These are phyloP conservation scores for Thelephora aurantiotincta DNA, from an alignment of 768 basidiomycete species.

Conservation along the genomic window DNA sequence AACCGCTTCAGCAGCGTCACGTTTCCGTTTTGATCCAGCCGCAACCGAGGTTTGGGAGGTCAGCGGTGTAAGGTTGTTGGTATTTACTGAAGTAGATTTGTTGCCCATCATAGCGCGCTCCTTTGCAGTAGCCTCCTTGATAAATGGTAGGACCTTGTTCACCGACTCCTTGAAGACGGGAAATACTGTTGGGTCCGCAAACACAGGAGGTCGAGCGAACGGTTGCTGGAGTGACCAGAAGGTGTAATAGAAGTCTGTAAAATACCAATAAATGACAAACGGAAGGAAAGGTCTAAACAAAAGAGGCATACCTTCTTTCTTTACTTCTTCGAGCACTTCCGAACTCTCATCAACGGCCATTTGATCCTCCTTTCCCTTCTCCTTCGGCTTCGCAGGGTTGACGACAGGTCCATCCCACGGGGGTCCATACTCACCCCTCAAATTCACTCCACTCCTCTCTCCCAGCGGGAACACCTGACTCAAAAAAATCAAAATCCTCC, in stretches of 20 bases:
- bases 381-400: constrained; percentile 18
- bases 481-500: constrained; percentile 78
- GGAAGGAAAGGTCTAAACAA: not conserved
- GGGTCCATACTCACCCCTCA: constrained; percentile 78
- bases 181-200: constrained; percentile 42
- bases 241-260: constrained; percentile 62
- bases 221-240: constrained; percentile 85
- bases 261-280: constrained; percentile 3
- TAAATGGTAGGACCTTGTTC: constrained; percentile 58
- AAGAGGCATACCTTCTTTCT: constrained; percentile 40
- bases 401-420: constrained; percentile 53
- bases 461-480: constrained; percentile 78
- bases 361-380: constrained; percentile 14
- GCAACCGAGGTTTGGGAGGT: no score
- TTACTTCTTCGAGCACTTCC: constrained; percentile 23
- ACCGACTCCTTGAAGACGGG: constrained; percentile 56
- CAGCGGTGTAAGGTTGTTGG: constrained; percentile 1
- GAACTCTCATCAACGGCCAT: constrained; percentile 16
- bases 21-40: constrained; percentile 6
- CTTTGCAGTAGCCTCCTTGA: constrained; percentile 77
- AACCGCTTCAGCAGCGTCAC: constrained; percentile 23
- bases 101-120: constrained; percentile 84
- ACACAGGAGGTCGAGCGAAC: constrained; percentile 70
- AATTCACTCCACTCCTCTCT: constrained; percentile 83
- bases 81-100: constrained; percentile 26